A percentile compares a stretch with the other conserved stretches of the same genome.
Conservation (phyloP, 352 stramenopile species). For the Phytophthora pistaciae region DNA sequence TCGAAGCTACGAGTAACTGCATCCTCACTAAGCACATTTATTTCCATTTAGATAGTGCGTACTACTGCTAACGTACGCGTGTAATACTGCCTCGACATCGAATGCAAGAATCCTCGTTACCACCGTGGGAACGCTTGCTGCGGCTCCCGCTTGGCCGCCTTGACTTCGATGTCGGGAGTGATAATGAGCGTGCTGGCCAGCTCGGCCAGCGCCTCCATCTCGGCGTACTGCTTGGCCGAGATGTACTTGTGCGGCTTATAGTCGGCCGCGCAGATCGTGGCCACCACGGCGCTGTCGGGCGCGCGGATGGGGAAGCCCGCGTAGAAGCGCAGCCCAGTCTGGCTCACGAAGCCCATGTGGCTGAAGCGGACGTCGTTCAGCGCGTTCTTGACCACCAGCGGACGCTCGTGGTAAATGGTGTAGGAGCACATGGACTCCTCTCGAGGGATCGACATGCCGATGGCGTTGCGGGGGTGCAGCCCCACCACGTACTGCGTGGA, state of each 20-base stretch:
- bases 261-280: constrained; percentile 64
- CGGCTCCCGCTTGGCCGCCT: constrained; percentile 17
- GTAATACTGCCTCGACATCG: constrained; percentile 18
- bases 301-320: constrained; percentile 67
- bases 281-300: constrained; percentile 60
- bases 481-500: constrained; percentile 59
- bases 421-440: constrained; percentile 73
- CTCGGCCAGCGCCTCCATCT: constrained; percentile 70
- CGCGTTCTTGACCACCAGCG: constrained; percentile 67
- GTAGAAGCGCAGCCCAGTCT: constrained; percentile 72
- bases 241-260: constrained; percentile 68
- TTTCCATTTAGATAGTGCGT: constrained; percentile 26
- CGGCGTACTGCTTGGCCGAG: constrained; percentile 76
- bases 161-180: constrained; percentile 30
- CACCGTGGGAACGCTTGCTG: constrained; percentile 16
- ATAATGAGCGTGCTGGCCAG: constrained; percentile 55
- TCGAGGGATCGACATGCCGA: constrained; percentile 43
- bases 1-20: not conserved
- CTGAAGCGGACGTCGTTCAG: constrained; percentile 72
- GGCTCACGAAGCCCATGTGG: constrained; percentile 61
- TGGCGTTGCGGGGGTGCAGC: constrained; percentile 34
- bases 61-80: not conserved
- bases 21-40: constrained; percentile 10
- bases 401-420: constrained; percentile 67
- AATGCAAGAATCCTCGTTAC: constrained; percentile 1